Base-by-base conservation (phyloP, 768 basidiomycete genomes). In the Coprinopsis sp. region DNA sequence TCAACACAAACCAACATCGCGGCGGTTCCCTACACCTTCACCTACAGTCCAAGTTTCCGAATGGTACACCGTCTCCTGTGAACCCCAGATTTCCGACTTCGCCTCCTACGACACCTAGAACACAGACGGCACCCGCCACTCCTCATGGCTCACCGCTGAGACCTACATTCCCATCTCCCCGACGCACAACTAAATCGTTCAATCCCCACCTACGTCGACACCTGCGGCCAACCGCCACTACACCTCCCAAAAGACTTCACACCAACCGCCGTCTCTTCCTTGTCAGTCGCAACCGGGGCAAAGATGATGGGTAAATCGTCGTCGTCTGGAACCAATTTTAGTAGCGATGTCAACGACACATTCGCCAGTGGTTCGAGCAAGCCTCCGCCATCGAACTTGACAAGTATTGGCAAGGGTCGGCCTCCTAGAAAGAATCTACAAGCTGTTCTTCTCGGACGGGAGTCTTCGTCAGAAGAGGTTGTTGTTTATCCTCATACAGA, bases 131-230 rank as follows among this genome's bases (percentile, higher is more conserved):
- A 19, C 19, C 41, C 12, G 27, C 29, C 3, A 43, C 41, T 18
- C 41, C 41, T 18, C 19, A 22, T 2, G 16, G n/a, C 19, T 43
- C 41, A 30, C 41, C 41, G 12, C 16, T 24, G 21, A 23, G 38
- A 30, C 13, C 23, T 22, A 41, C 14, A n/a, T 24, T n/a, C 10
- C 16, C n/a, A 30, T 43, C 41, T 18, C 41, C 41, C 10, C 14
- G 22, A 12, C 13, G 21, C 24, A 24, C n/a, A 1, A 27, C 42
- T 10, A n/a, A n/a, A n/a, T n/a, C n/a, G n/a, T n/a, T n/a, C n/a
- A n/a, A n/a, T n/a, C n/a, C n/a, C 33, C 21, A n/a, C 16, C 45
- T 7, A 46, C 45, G 11, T 46, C 45, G 6, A 46, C 45, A 4
- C 45, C 45, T 16, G 45, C 45, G 22, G 24, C n/a, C 25, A 33